These are phyloP conservation scores for Candida easanensis DNA, from an alignment of 805 yeast species.

Conservation along the genomic window DNA sequence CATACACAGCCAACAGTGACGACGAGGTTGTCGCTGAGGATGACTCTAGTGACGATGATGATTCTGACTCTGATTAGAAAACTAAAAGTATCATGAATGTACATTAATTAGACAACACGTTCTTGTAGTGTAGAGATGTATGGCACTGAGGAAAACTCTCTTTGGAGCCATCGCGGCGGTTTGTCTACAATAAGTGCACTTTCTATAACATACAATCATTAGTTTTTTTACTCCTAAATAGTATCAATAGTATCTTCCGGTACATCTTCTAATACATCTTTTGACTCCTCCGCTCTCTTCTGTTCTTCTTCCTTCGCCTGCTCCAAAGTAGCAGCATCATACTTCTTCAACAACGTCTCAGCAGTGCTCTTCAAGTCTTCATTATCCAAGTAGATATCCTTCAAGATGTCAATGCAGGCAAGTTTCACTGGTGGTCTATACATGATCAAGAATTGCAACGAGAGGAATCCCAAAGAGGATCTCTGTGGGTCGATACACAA, in stretches of 20 bases:
- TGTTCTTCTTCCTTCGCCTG: constrained; percentile 2
- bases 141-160: no score
- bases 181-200: no score
- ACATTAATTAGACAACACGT: no score
- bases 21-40: constrained; percentile 27
- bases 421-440: constrained; percentile 80
- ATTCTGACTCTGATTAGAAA: constrained; percentile 26
- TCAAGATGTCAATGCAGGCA: constrained; percentile 47
- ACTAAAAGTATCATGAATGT: no score
- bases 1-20: constrained; percentile 19
- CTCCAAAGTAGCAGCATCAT: constrained; percentile 24
- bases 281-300: no score
- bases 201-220: no score
- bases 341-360: constrained; percentile 44
- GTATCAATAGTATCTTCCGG: no score
- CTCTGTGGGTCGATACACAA: constrained; percentile 85
- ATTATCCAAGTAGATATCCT: constrained; percentile 44
- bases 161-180: no score
- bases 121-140: no score
- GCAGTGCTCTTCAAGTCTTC: constrained; percentile 51
- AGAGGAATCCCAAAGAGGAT: constrained; percentile 73
- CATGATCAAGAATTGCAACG: constrained; percentile 81
- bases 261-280: no score
- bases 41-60: constrained; percentile 28
- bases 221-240: no score